Conservation (phyloP, 192 early-diverging fungal genomes). For the Rhizophagus sp. region DNA sequence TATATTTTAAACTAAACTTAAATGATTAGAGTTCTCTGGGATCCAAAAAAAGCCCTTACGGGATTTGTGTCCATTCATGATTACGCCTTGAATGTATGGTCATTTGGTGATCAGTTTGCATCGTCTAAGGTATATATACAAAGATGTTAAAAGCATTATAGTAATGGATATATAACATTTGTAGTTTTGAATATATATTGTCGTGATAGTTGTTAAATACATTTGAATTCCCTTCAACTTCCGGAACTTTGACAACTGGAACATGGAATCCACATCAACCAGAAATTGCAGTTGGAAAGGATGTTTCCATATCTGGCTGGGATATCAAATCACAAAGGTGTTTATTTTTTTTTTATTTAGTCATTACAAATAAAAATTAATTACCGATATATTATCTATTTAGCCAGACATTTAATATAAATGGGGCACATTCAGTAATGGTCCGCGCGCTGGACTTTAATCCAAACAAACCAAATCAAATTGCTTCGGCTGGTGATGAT, state of each 20-base stretch:
- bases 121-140: constrained; percentile 39
- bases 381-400: constrained; percentile 25
- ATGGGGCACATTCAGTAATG: constrained; percentile 71
- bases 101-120: constrained; percentile 44
- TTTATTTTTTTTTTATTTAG: not conserved
- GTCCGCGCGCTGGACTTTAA: constrained; percentile 83
- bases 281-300: constrained; percentile 63
- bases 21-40: constrained; percentile 52
- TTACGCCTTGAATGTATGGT: constrained; percentile 49
- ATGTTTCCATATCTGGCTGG: constrained; percentile 64
- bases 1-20: no score
- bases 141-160: not conserved
- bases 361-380: constrained; percentile 12
- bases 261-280: constrained; percentile 67
- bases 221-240: constrained; percentile 33
- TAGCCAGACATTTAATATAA: constrained; percentile 51
- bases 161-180: not conserved
- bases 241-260: constrained; percentile 45
- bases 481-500: constrained; percentile 90
- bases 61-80: constrained; percentile 40
- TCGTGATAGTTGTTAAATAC: constrained; percentile 34
- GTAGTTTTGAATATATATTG: not conserved
- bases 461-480: constrained; percentile 79
- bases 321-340: constrained; percentile 63
- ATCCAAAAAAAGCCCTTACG: constrained; percentile 37